Evolutionary conservation across 2,329 filamentous ascomycete species (phyloP).

Genomic region (Xylaria sp.): DNA sequence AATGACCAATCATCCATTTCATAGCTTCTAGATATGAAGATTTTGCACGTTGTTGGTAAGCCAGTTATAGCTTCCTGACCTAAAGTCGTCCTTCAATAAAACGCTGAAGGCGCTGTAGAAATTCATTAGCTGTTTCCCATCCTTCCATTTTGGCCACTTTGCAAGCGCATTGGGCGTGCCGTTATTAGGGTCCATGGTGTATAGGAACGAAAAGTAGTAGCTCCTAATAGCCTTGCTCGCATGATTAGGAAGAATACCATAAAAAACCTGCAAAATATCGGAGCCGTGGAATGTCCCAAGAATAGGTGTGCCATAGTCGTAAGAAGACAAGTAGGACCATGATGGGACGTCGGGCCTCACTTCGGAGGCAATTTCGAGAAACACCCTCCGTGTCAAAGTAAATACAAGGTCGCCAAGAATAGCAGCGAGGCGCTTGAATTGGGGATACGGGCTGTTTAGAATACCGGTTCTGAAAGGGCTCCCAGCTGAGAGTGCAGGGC

Average conservation of each 20-base stretch:
- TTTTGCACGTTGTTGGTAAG: constrained; percentile 22
- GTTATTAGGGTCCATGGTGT: constrained; percentile 72
- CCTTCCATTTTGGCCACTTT: constrained; percentile 52
- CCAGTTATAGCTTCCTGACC: constrained; percentile 30
- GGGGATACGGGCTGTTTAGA: constrained; percentile 74
- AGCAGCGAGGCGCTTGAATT: constrained; percentile 78
- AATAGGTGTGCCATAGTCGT: constrained; percentile 72
- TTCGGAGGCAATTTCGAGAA: constrained; percentile 56
- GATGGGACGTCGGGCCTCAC: constrained; percentile 63
- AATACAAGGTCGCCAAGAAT: constrained; percentile 78
- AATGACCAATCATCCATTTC: not conserved
- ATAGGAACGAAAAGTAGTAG: constrained; percentile 76
- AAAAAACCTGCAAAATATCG: constrained; percentile 73
- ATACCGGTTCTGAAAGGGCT: constrained; percentile 73
- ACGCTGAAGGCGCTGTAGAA: constrained; percentile 31
- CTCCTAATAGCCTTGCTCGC: constrained; percentile 64
- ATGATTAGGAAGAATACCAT: constrained; percentile 66
- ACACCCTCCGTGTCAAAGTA: constrained; percentile 70
- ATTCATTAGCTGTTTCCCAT: constrained; percentile 48
- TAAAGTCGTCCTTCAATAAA: constrained; percentile 38
- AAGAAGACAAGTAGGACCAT: constrained; percentile 79
- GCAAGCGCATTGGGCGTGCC: constrained; percentile 45
- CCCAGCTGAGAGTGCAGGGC: constrained; percentile 59
- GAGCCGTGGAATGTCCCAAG: constrained; percentile 78
- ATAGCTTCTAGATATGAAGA: constrained; percentile 11